A percentile compares a stretch with the other conserved stretches of the same genome.
phyloP scores from a whole-genome alignment of 2,329 filamentous ascomycete species.

The Volutella citrinella region DNA sequence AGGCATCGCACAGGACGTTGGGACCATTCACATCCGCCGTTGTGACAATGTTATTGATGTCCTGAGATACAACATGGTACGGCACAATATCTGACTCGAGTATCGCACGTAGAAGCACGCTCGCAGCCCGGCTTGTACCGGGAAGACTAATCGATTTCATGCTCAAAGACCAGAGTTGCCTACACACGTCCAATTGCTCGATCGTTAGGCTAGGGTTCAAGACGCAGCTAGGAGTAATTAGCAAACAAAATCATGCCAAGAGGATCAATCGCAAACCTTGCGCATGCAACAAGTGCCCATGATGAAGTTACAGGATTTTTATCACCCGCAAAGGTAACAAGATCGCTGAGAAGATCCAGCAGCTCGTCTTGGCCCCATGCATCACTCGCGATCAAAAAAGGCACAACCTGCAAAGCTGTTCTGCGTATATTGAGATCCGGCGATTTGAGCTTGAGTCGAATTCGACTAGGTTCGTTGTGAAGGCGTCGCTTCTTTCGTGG shows the following conservation, averaged over 20 bases:
- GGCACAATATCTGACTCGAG: conserved; percentile 64
- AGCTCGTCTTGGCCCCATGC: conserved; percentile 50
- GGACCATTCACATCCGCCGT: conserved; percentile 82
- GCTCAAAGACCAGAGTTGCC: conserved; percentile 72
- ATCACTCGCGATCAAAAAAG: conserved; percentile 51
- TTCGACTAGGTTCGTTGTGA: conserved; percentile 39
- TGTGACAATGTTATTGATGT: conserved; percentile 68
- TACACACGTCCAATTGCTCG: conserved; percentile 53
- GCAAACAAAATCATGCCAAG: conserved; percentile 8
- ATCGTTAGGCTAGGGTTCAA: too few species aligned
- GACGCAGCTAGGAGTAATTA: conserved; percentile 32
- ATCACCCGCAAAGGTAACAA: conserved; percentile 61
- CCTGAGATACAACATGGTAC: conserved; percentile 64
- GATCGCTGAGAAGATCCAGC: conserved; percentile 51
- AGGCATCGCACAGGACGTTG: conserved; percentile 73
- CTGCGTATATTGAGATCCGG: conserved; percentile 42
- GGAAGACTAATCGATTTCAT: conserved; percentile 68
- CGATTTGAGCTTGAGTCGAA: conserved; percentile 48
- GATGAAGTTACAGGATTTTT: conserved; percentile 65
- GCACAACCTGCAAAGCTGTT: conserved; percentile 55
- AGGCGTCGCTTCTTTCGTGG: conserved; percentile 52
- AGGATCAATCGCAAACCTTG: conserved; percentile 54
- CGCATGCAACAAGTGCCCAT: conserved; percentile 82
- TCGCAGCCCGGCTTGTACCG: conserved; percentile 72
- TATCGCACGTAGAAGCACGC: conserved; percentile 67